A percentile compares a stretch with the other conserved stretches of the same genome.
These are phyloP conservation scores for Rhizopogon roseolus DNA, from an alignment of 768 basidiomycete species.

Conservation along the genomic window DNA sequence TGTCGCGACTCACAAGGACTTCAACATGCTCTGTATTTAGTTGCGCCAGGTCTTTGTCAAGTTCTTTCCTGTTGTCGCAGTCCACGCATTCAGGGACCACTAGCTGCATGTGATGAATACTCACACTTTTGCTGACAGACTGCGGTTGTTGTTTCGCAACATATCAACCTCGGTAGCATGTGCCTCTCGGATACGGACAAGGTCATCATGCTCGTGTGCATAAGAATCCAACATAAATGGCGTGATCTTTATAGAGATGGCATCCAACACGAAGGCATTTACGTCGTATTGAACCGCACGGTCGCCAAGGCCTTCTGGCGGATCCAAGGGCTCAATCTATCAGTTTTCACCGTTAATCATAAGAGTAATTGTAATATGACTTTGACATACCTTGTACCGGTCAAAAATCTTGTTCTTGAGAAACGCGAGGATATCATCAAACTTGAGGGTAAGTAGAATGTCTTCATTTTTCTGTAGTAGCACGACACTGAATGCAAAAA, in stretches of 20 bases:
- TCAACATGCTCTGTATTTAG: constrained; percentile 81
- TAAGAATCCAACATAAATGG: constrained; percentile 95
- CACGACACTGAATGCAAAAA: constrained; percentile 90
- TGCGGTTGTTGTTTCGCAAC: constrained; percentile 75
- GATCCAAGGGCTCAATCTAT: constrained; percentile 25
- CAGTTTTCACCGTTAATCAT: neutral
- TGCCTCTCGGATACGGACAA: constrained; percentile 70
- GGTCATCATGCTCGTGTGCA: constrained; percentile 83
- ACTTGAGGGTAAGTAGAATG: constrained; percentile 70
- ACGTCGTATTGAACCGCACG: constrained; percentile 49
- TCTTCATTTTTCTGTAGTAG: constrained; percentile 88
- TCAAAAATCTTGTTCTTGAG: constrained; percentile 82
- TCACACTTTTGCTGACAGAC: constrained; percentile 74
- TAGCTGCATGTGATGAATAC: constrained; percentile 24
- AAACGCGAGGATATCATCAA: constrained; percentile 86
- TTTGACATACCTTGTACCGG: constrained; percentile 53
- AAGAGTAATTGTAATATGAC: neutral
- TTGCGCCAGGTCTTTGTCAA: constrained; percentile 76
- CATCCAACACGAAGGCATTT: constrained; percentile 84
- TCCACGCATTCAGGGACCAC: constrained; percentile 7
- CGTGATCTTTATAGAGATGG: constrained; percentile 80
- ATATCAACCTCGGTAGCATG: constrained; percentile 82
- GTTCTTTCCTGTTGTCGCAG: constrained; percentile 52
- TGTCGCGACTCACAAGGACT: constrained; percentile 44
- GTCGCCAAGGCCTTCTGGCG: constrained; percentile 16